Evolutionary conservation across 2,329 filamentous ascomycete genomes (phyloP), one percentile per base, ranked within the genome.

Genomic region (Ramularia endophylla): DNA sequence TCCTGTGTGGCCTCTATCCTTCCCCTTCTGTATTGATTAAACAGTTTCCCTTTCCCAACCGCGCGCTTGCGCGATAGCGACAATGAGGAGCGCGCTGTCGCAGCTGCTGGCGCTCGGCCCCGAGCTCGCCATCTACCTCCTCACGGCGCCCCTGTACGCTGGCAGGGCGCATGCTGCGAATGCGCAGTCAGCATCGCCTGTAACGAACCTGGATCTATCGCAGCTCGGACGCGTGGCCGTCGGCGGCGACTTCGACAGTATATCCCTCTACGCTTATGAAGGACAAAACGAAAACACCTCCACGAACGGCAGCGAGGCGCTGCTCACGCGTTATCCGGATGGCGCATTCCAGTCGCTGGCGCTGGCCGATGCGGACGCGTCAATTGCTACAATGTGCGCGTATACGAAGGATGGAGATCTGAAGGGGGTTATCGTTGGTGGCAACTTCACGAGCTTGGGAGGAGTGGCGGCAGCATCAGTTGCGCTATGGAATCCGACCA

Each of bases 361-460:
- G 39, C 68, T 95, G 38, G 77, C 83, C 40, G 74, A 79, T 29
- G 83, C 88, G 32, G 87, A 97, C 65, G 89, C 84, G 43, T 80
- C 83, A 36, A 95, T 98, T 58, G 77, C 81, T 58, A 76, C 87
- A 50, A 92, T 98, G 85, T 98, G 92, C 68, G 70, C 83, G 15
- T 86, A 90, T 55, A 68, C 74, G 54, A 72, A 74, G 43, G 75
- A 86, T 63, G 84, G 85, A 50, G 75, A 72, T 5, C 66, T 83
- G 42, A 72, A 77, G n/a, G 83, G 84, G 29, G 77, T 97, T 19
- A 77, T 97, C 35, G 76, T 98, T 12, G 92, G 85, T 41, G 92
- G 92, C 35, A 97, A 97, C 68, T 98, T 98, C 62, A 97, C 92
- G 22, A 94, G 87, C 62, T 69, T 98, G 48, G 86, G 82, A 44